phyloP scores from a whole-genome alignment of 2,329 filamentous ascomycete genomes.

The Trichophyton rubrum region DNA sequence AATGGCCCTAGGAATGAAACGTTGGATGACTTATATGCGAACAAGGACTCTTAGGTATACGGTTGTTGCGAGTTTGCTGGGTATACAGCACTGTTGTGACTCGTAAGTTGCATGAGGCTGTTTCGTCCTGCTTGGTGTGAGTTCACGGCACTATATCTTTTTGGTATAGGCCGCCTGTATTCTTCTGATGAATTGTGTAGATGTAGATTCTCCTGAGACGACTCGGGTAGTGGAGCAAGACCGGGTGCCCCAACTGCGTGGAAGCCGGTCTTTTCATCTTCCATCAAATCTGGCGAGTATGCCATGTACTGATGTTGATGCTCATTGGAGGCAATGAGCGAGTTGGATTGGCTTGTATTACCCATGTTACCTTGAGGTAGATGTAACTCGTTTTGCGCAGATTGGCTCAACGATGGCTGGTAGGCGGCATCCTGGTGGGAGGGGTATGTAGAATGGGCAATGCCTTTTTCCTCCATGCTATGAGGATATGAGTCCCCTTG shows the following conservation, averaged over 20 bases:
- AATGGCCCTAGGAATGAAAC: neutral
- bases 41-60: neutral
- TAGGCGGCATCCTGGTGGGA: conserved; percentile 1
- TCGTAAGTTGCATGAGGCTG: neutral
- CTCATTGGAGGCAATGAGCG: neutral
- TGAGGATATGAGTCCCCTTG: neutral
- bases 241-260: neutral
- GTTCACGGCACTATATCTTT: neutral
- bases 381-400: neutral
- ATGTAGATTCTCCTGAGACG: conserved; percentile 2
- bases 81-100: neutral
- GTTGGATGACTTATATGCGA: neutral
- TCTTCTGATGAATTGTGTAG: neutral
- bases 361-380: neutral
- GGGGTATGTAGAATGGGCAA: neutral
- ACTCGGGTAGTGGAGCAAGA: neutral
- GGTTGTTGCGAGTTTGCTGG: neutral
- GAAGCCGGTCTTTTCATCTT: neutral
- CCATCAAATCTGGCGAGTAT: neutral
- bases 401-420: neutral
- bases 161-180: neutral
- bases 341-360: neutral
- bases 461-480: neutral
- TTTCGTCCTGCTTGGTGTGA: neutral
- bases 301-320: conserved; percentile 1